Base-by-base conservation (phyloP, 805 yeast genomes). In the Candida orba region DNA sequence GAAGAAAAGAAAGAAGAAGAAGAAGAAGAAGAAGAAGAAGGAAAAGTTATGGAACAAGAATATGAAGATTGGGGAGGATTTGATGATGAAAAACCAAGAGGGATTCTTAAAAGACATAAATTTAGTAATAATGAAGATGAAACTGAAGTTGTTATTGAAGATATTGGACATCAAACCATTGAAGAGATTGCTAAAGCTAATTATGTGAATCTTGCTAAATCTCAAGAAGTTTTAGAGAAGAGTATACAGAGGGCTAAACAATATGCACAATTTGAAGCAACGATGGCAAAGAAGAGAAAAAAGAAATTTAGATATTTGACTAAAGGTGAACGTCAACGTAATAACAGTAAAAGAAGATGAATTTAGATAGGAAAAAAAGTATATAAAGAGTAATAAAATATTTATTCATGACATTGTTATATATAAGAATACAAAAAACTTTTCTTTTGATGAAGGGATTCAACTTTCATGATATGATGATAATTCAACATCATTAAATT, bases 241-340 rank as follows among this genome's bases (percentile, higher is more conserved):
- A 81, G 95, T 41, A 79, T 91, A 40, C 72, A 76, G 40, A 72
- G 86, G 57, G 97, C 97, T 2, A 78, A 82, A 54, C 78, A 85
- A 58, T 89, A 91, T 56, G 97, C 96, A 1, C 76, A 75, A 51
- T 61, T 78, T 24, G 58, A 58, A 23, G 54, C 55, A 9, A 56
- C 50, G 17, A 51, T 56, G 23, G 56, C 57, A 37, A 53, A 18
- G 17, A 33, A 54, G 20, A 59, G 54, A 36, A 83, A 82, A 74
- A 82, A 79, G 73, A 90, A 90, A 73, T 89, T 89, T 58, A 78
- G 96, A 65, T 91, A 90, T 55, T 72, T 90, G 62, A 77, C 93
- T 40, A 87, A 88, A 62, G 66, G 71, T 24, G 96, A 89, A 65
- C 76, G 98, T 64, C 79, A 67, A 54, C 29, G 29, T 27, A 64